A percentile compares a stretch with the other conserved stretches of the same genome.
Conservation (phyloP, 2,329 filamentous ascomycete genomes). For the Ceratocystis huliohia region DNA sequence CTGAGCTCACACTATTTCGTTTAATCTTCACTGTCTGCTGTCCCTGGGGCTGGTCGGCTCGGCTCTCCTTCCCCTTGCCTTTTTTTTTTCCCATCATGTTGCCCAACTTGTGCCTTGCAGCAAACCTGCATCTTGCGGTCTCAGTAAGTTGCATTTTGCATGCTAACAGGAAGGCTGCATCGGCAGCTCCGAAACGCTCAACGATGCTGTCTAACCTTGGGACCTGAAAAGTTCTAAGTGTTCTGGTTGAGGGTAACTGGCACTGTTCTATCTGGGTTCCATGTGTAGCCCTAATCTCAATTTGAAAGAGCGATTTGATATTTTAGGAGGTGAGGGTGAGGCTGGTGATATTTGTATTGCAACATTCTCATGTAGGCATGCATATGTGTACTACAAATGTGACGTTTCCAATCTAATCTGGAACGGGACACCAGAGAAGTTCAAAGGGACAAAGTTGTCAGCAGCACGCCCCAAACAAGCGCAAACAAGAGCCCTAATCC, state of each 20-base stretch:
- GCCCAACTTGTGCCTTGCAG: conserved; percentile 8
- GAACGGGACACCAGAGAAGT: conserved; percentile 1
- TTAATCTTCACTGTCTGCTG: not conserved
- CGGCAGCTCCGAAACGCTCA: conserved; percentile 8
- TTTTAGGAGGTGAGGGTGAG: not conserved
- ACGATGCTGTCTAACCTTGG: not conserved
- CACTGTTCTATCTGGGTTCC: not conserved
- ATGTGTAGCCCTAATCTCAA: not conserved
- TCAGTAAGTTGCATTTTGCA: not conserved
- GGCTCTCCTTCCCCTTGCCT: no score
- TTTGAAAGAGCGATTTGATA: not conserved
- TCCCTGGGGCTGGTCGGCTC: no score
- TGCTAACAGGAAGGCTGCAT: conserved; percentile 9
- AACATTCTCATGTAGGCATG: not conserved
- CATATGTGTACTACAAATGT: conserved; percentile 4
- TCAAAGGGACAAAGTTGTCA: not conserved
- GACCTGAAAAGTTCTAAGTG: not conserved
- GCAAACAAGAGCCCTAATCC: not conserved
- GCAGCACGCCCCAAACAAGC: not conserved
- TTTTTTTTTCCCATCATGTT: not conserved
- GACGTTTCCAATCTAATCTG: not conserved
- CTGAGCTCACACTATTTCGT: not conserved
- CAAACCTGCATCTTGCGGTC: conserved; percentile 2
- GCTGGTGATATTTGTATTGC: not conserved
- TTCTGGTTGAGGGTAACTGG: not conserved